These are phyloP conservation scores for Abrus pulchellus DNA, from an alignment of 306 rosid species.

Conservation along the genomic window DNA sequence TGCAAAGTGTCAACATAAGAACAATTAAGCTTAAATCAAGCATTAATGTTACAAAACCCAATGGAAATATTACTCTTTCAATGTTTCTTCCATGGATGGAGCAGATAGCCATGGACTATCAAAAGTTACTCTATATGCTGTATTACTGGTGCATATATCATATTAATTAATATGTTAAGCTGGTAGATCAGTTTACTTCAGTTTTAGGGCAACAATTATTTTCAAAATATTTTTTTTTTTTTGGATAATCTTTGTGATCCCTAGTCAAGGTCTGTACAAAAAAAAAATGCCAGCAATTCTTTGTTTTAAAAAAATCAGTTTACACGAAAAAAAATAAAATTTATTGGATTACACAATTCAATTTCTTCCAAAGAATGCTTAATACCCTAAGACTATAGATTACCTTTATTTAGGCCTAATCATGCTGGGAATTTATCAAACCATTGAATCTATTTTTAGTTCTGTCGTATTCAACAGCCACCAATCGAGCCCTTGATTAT, in stretches of 20 bases:
- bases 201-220: neutral
- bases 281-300: neutral
- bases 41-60: slow-evolving; percentile 1
- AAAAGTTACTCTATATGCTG: slow-evolving; percentile 3
- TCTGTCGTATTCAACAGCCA: slow-evolving; percentile 18
- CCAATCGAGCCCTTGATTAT: neutral
- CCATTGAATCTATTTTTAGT: slow-evolving; percentile 33
- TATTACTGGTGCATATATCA: neutral
- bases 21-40: slow-evolving; percentile 19
- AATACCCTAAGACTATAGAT: neutral
- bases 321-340: neutral
- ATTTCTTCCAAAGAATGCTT: slow-evolving; percentile 1
- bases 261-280: slow-evolving; percentile 26
- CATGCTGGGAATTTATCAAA: neutral
- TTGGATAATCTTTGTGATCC: neutral
- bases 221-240: neutral
- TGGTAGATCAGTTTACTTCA: slow-evolving; percentile 22
- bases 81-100: slow-evolving; percentile 26
- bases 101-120: slow-evolving; percentile 15
- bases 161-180: slow-evolving; percentile 16
- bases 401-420: neutral
- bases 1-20: slow-evolving; percentile 4
- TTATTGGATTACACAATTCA: neutral
- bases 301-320: neutral
- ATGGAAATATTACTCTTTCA: slow-evolving; percentile 39